Evolutionary conservation across 2,329 filamentous ascomycete species (phyloP), one percentile per base, ranked within the genome.

Genomic region (Talaromyces islandicus): DNA sequence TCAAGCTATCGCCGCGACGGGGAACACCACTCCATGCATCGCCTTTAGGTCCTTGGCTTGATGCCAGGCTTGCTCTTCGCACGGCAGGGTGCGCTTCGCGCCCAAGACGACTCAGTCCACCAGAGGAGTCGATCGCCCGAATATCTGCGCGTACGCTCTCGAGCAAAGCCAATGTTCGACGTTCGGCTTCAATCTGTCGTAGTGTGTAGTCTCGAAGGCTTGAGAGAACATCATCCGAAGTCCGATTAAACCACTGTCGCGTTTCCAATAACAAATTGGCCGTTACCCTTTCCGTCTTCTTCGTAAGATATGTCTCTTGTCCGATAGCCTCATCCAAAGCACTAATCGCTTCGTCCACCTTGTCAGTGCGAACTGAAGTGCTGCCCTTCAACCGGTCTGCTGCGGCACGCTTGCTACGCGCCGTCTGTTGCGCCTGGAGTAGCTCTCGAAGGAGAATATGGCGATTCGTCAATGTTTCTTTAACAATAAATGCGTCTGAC

Each of bases 11-110:
- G 30, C 88, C 86, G 59, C 90, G 85, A 63, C 94, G 85, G 38
- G 92, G 91, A 29, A 97, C 92, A 60, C 94, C 94, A 69, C 91
- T 96, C 94, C 94, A 99, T 17, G 94, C 89, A 74, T 99, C 94
- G n/a, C 94, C 94, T 78, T 96, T 96, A 55, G 94, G 93, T 0
- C 94, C 94, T 76, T 99, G 94, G 69, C 90, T 94, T 53, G 90
- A 90, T 17, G 90, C 90, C 65, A 97, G 77, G 74, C 86, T 93
- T 27, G 88, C 77, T 63, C 93, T 86, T 58, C 94, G 85, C 30
- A 79, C 77, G 5, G 87, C 78, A 2, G 94, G 93, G 72, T 96
- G 91, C 17, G 89, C 81, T 76, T 99, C 94, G 61, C 94, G 87
- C 48, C 94, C 94, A 35, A 99, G 83, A 48, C 94, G 86, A 69